Conservation (phyloP, 768 basidiomycete species). For the Pulveroboletus sp. region DNA sequence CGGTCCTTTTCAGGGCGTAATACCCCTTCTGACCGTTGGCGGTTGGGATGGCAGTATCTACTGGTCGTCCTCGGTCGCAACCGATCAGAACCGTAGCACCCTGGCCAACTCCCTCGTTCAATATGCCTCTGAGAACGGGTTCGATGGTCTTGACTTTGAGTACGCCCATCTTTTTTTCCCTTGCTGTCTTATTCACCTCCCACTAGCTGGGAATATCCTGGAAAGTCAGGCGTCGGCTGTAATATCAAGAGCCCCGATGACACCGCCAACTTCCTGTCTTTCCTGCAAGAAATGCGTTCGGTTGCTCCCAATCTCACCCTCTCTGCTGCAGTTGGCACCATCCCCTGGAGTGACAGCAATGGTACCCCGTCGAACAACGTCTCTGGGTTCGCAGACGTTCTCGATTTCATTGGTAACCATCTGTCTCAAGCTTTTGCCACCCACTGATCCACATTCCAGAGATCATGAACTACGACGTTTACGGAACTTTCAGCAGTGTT, state of each 20-base stretch:
- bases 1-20: constrained; percentile 39
- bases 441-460: constrained; percentile 35
- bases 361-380: constrained; percentile 59
- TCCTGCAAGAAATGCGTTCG: constrained; percentile 66
- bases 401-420: constrained; percentile 64
- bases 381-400: constrained; percentile 55
- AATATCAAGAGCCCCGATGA: constrained; percentile 63
- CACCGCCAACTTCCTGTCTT: constrained; percentile 71
- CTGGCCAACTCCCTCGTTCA: constrained; percentile 52
- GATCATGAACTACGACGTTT: constrained; percentile 71
- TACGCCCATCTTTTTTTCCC: constrained; percentile 27
- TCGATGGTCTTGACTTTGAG: constrained; percentile 71
- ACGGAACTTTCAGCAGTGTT: constrained; percentile 47
- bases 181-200: neutral
- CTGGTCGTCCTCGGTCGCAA: constrained; percentile 57
- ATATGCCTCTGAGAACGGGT: constrained; percentile 43
- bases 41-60: constrained; percentile 64
- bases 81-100: constrained; percentile 48
- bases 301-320: constrained; percentile 57
- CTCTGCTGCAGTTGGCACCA: constrained; percentile 64
- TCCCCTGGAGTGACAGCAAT: constrained; percentile 57
- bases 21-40: constrained; percentile 56
- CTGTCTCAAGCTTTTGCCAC: constrained; percentile 7
- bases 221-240: constrained; percentile 58
- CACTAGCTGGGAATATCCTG: constrained; percentile 85